These are phyloP conservation scores for Paracoccidioides lutzii DNA, from an alignment of 2,329 filamentous ascomycete genomes.

Conservation along the genomic window DNA sequence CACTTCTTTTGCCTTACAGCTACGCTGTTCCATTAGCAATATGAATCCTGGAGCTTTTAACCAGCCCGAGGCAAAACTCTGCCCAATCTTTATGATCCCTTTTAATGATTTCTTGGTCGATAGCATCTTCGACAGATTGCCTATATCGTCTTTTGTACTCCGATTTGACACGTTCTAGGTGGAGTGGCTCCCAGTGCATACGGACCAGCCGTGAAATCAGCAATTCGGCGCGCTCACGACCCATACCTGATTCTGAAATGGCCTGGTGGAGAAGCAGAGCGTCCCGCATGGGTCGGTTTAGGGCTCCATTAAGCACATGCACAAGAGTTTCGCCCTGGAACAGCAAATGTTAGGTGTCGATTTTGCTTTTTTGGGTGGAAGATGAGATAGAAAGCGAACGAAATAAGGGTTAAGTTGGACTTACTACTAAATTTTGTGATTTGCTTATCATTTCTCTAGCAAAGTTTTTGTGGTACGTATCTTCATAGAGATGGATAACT, in stretches of 20 bases:
- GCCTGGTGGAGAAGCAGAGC: conserved; percentile 85
- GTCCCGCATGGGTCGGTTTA: conserved; percentile 89
- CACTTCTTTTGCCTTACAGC: neutral
- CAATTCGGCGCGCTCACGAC: conserved; percentile 66
- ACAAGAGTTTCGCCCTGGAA: conserved; percentile 78
- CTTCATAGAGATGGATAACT: conserved; percentile 64
- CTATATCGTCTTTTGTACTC: conserved; percentile 71
- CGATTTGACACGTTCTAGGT: conserved; percentile 65
- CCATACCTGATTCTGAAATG: conserved; percentile 57
- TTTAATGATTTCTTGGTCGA: conserved; percentile 61
- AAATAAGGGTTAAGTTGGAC: conserved; percentile 28
- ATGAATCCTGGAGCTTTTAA: conserved; percentile 21
- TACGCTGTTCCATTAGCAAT: conserved; percentile 2
- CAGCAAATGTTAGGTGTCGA: conserved; percentile 4
- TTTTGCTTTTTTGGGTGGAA: neutral
- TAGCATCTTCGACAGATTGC: conserved; percentile 59
- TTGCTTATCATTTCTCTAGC: conserved; percentile 76
- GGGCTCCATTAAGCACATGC: conserved; percentile 90
- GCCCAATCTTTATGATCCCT: conserved; percentile 49
- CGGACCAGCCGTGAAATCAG: conserved; percentile 79
- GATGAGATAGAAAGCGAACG: conserved; percentile 2
- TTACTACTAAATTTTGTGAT: conserved; percentile 81
- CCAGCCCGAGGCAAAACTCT: conserved; percentile 57
- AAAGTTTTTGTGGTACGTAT: conserved; percentile 64
- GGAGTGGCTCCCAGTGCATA: conserved; percentile 80